Evolutionary conservation across 148 eudicot genomes (phyloP), one percentile per base, ranked within the genome.

Genomic region (Limonium bicolor): DNA sequence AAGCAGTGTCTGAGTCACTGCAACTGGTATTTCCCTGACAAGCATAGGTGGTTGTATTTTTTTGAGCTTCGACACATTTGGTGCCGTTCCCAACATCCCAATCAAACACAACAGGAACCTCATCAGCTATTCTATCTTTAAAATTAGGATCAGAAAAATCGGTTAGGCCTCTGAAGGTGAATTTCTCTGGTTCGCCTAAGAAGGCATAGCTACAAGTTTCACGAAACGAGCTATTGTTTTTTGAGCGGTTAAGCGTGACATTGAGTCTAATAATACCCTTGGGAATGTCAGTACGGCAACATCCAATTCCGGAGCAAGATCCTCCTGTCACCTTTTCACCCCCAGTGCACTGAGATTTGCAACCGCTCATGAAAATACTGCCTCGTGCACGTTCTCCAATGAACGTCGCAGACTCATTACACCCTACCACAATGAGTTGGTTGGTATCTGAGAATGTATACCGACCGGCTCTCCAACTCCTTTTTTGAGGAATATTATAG

Each of bases 21-120:
- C 80, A 73, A 5, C 7, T 8, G 17, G 68, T 58, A 34, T 69
- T 73, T 4, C 35, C 24, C 45, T 73, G 59, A 40, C 78, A 68
- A 7, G 36, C 53, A 46, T 64, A 68, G 0, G 31, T 22, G 5
- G 48, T n/a, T 18, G 50, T 11, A 51, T 60, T 54, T 19, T 22
- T 26, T 41, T 37, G 40, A 14, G 69, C 62, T 20, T 61, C 51
- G 16, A 22, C 42, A 46, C 74, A 64, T 17, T 26, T 62, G 17
- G 36, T 55, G 9, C 10, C 37, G 20, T 19, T 41, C 3, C 54
- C 60, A 23, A 61, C 48, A 29, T 36, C 24, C 60, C 55, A 61
- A 8, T 61, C 59, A n/a, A 54, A 12, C 23, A 54, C 55, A 22
- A 61, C 31, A 0, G 60, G 43, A 5, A 54, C 60, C 12, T 5